Percentiles rank a stretch among this genome's conserved stretches.
Conservation (phyloP, 495 filamentous ascomycete species). For the Penicillium verhagenii region DNA sequence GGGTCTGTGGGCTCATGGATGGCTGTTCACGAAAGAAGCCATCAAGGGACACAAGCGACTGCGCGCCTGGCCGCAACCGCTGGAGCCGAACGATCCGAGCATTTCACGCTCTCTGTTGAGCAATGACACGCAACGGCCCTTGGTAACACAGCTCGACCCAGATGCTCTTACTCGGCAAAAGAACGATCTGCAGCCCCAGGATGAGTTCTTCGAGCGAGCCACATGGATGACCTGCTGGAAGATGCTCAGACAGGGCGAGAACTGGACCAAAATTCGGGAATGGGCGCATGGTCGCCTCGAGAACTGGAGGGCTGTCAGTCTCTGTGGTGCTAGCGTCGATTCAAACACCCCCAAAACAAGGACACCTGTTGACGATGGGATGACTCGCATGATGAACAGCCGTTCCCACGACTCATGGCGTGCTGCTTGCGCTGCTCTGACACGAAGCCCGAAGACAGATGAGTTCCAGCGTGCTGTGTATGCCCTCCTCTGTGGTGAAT, state of each 20-base stretch:
- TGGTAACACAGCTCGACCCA: slow-evolving; percentile 92
- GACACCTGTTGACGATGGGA: slow-evolving; percentile 41
- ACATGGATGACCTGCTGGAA: slow-evolving; percentile 90
- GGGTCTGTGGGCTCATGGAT: slow-evolving; percentile 75
- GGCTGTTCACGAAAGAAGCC: slow-evolving; percentile 85
- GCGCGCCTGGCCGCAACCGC: slow-evolving; percentile 58
- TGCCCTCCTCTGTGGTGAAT: slow-evolving; percentile 79
- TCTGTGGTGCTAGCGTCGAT: slow-evolving; percentile 45
- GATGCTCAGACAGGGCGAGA: slow-evolving; percentile 75
- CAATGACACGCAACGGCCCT: slow-evolving; percentile 55
- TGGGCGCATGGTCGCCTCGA: slow-evolving; percentile 80
- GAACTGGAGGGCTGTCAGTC: slow-evolving; percentile 72
- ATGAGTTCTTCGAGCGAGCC: slow-evolving; percentile 80
- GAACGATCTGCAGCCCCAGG: slow-evolving; percentile 68
- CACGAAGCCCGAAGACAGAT: slow-evolving; percentile 62
- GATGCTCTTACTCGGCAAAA: slow-evolving; percentile 81
- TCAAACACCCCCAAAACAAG: slow-evolving; percentile 21
- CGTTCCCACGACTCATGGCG: slow-evolving; percentile 65
- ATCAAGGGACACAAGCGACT: slow-evolving; percentile 89
- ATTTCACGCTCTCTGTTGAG: slow-evolving; percentile 56
- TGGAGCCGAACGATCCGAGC: slow-evolving; percentile 58
- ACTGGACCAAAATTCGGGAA: slow-evolving; percentile 68
- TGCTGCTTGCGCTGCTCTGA: slow-evolving; percentile 74
- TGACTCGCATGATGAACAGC: slow-evolving; percentile 49
- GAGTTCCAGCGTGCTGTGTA: slow-evolving; percentile 89